Percentiles rank a stretch among this genome's conserved stretches.
Conservation (phyloP, 164 flowering plant species). For the Annona squamosa region DNA sequence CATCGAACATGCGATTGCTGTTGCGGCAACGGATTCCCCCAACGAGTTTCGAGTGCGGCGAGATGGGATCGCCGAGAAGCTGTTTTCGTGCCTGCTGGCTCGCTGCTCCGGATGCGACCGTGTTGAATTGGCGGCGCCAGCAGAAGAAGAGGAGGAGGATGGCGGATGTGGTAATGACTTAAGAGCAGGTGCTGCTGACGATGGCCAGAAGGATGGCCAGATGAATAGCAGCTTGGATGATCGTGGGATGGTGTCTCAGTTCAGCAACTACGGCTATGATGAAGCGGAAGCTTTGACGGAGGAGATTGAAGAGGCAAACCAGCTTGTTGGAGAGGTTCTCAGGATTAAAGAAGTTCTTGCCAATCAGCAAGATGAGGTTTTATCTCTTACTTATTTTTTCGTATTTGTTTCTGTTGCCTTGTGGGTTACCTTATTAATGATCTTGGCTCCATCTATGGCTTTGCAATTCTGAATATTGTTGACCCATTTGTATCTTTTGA, state of each 20-base stretch:
- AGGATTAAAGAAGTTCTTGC: constrained; percentile 66
- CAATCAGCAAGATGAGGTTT: constrained; percentile 60
- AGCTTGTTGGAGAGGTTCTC: constrained; percentile 54
- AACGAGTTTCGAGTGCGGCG: constrained; percentile 27
- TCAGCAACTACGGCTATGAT: constrained; percentile 55
- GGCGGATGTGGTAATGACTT: constrained; percentile 17
- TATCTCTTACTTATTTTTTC: not conserved
- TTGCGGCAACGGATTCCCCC: constrained; percentile 32
- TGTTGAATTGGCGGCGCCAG: constrained; percentile 17
- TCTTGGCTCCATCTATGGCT: not conserved
- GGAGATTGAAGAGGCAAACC: constrained; percentile 71
- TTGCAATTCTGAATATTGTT: not conserved
- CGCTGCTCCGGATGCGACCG: constrained; percentile 27
- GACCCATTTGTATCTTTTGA: not conserved
- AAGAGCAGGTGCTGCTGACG: constrained; percentile 20
- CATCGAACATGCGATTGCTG: constrained; percentile 26
- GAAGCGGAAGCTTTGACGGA: constrained; percentile 89
- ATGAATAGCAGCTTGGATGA: constrained; percentile 37
- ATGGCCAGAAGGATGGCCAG: constrained; percentile 46
- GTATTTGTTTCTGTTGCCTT: not conserved
- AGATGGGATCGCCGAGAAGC: constrained; percentile 31
- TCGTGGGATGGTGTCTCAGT: constrained; percentile 22
- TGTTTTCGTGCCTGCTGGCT: constrained; percentile 20
- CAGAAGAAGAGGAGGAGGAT: constrained; percentile 16
- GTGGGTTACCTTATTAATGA: not conserved